Evolutionary conservation across 2,329 filamentous ascomycete species (phyloP), one percentile per base, ranked within the genome.

Genomic region (Madurella mycetomatis): DNA sequence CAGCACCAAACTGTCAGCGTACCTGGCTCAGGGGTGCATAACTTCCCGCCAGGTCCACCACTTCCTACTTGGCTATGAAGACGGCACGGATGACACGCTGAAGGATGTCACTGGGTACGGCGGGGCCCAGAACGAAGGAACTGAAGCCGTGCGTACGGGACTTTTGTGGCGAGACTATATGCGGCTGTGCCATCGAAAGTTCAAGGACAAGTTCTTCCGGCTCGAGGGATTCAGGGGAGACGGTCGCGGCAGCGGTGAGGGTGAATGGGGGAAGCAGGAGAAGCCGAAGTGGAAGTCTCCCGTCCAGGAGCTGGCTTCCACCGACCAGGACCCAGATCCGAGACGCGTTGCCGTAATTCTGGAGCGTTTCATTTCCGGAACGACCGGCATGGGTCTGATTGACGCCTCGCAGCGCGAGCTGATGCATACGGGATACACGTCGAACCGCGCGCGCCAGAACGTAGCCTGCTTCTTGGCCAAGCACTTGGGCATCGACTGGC

Each of bases 161-260:
- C 73, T 94, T 0, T 69, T 92, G 0, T 90, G 86, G 88, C 75
- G 88, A 41, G 89, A 92, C 64, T 92, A 92, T 64, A 90, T 92
- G 85, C 78, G 86, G 1, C 77, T 92, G 0, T 90, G 86, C 65
- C 85, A 83, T 5, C 77, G 79, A 32, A 92, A 92, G 63, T 90
- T 88, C 58, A 80, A 81, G 0, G 65, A 69, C 15, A 80, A 79
- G 18, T 76, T 92, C 4, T 92, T 90, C 66, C 71, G 73, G 12
- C 69, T 85, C 1, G 75, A 78, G 4, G 88, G 89, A 0, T 89
- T 90, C 61, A 78, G 80, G 15, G 41, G 40, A 9, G 15, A 17
- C 15, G 77, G 55, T 70, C 70, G 0, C 19, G 41, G 31, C 17
- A 39, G 37, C 17, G 42, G 42, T 9, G 34, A 31, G 17, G 37